Base-by-base conservation (phyloP, 495 filamentous ascomycete genomes). In the Tuber borchii region DNA sequence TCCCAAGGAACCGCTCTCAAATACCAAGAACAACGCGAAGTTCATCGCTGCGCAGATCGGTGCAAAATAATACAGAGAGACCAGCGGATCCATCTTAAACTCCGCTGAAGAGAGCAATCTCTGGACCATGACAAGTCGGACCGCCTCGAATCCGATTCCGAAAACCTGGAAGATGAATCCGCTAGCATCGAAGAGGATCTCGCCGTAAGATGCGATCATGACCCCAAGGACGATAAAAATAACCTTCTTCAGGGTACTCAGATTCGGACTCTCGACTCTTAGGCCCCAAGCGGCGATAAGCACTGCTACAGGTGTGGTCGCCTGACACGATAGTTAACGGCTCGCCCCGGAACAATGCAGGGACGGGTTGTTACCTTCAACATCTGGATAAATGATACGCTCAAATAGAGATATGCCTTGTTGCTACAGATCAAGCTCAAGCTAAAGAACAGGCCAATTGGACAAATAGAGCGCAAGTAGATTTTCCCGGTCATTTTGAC, bases 371-470 rank as follows among this genome's bases (percentile, higher is more conserved):
- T 75, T 77, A 91, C 91, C 91, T 97, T 97, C 81, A 97, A 89
- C 94, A 97, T 97, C 87, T 97, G 94, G 83, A 97, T 97, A 85
- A 97, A 97, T 45, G 94, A 90, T 75, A 97, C 94, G 81, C 91
- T 93, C 78, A 97, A 88, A 84, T 95, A 95, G 71, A 97, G 87
- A 83, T 97, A 97, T 76, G 94, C 93, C 83, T 94, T 87, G 86
- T 97, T 97, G 75, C 93, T 92, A 86, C 93, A 97, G 81, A 97
- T 97, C 89, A 97, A 88, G 84, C 91, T 94, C 86, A 97, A 86
- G 85, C 90, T 93, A 89, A 97, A 97, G 87, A 96, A 94, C 72
- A 97, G 83, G 77, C 93, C 94, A 82, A 97, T 97, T 37, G 94
- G 94, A 48, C 95, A 90, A 80, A 97, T 96, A 31, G 93, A 92